Evolutionary conservation across 495 filamentous ascomycete genomes (phyloP), one percentile per base, ranked within the genome.

Genomic region (Hyphodiscus hymeniophilus): DNA sequence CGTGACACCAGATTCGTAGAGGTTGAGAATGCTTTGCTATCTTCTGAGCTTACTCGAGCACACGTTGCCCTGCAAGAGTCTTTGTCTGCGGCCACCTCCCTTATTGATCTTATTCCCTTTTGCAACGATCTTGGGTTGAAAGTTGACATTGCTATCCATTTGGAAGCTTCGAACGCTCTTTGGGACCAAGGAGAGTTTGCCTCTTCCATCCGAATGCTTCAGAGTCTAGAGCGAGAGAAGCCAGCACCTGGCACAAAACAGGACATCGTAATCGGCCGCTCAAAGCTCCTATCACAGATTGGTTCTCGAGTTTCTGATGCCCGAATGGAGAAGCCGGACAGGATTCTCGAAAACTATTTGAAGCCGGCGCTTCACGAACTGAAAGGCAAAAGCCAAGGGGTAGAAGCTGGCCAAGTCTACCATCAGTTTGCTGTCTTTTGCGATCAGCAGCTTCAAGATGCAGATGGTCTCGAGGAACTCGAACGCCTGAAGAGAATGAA

Each of bases 371-470:
- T 96, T 31, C 82, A 81, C 56, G 84, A 90, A 54, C 66, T 99
- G 23, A 80, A 73, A 58, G 81, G 77, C n/a, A 75, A 74, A 42
- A 73, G 62, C 1, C 75, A 82, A 32, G 82, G 86, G 7, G 73
- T 79, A 52, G 82, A 87, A 44, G 86, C 90, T 6, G 89, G 91
- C 5, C 75, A 85, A 56, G 94, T 96, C 7, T 96, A 85, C 56
- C 88, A 96, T 61, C 85, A 92, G 52, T 97, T 95, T 62, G 92
- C 92, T 44, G 77, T 79, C 44, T 99, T 96, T 57, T 99, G 92
- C 60, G 91, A 99, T 61, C 80, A 84, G 53, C 92, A 97, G 60
- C 69, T 97, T 11, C 80, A 94, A 49, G 91, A 89, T 59, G 75
- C 80, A 2, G 87, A 90, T 43, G 79, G 81, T 42, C 66, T 88